Conservation (phyloP, 768 basidiomycete genomes). For the Macrolepiota albuminosa region DNA sequence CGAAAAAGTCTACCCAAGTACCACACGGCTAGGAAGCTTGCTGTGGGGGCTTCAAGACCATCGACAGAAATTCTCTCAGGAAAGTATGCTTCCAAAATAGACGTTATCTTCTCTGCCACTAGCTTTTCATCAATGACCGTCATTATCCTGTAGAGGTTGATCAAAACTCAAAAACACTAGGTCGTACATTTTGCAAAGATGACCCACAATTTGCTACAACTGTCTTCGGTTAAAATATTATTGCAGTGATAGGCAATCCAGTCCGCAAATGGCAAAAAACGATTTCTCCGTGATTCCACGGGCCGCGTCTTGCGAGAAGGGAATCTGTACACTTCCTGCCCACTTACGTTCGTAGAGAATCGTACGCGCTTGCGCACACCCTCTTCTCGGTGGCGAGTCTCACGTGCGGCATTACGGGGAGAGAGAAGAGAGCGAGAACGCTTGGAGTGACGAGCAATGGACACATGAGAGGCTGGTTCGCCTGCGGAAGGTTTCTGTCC, state of each 20-base stretch:
- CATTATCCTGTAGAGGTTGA: not conserved
- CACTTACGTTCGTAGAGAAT: not conserved
- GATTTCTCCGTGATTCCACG: not conserved
- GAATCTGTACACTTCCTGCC: not conserved
- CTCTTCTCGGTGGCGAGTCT: not conserved
- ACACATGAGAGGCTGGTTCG: not conserved
- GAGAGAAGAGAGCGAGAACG: constrained; percentile 6
- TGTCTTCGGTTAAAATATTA: constrained; percentile 1
- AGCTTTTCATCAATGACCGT: not conserved
- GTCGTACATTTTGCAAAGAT: not conserved
- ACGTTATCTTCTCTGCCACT: constrained; percentile 5
- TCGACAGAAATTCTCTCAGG: not conserved
- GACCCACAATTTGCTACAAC: not conserved
- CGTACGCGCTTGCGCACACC: constrained; percentile 9
- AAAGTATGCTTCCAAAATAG: constrained; percentile 4
- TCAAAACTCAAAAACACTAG: not conserved
- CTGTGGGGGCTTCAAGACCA: constrained; percentile 12
- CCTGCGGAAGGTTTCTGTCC: not conserved
- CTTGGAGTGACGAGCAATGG: constrained; percentile 3
- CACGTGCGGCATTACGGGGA: not conserved
- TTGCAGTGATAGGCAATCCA: constrained; percentile 10
- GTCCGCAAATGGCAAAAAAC: constrained; percentile 6
- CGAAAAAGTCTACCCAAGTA: constrained; percentile 55
- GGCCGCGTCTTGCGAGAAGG: not conserved
- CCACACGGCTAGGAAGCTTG: constrained; percentile 52